phyloP scores from a whole-genome alignment of 2,329 filamentous ascomycete genomes.

The Colletotrichum orbiculare region DNA sequence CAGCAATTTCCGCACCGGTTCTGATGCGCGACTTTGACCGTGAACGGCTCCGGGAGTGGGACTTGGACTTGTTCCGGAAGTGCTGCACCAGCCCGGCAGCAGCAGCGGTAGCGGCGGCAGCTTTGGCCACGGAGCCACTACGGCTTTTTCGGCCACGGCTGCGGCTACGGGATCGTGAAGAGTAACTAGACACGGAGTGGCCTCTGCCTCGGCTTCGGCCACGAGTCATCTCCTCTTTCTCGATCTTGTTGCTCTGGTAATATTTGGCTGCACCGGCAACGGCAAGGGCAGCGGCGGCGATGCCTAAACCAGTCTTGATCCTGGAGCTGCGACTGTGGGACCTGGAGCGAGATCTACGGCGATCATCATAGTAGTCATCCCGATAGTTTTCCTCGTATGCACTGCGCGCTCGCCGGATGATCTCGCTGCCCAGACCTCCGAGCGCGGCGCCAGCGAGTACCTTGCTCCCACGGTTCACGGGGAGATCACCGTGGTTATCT shows the following conservation, averaged over 20 bases:
- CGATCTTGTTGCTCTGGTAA: conserved; percentile 68
- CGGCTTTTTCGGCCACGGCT: conserved; percentile 52
- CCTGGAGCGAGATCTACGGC: conserved; percentile 52
- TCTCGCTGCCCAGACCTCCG: conserved; percentile 71
- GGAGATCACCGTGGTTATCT: conserved; percentile 60
- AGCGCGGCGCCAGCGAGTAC: conserved; percentile 71
- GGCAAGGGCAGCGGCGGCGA: conserved; percentile 72
- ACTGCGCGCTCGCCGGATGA: conserved; percentile 68
- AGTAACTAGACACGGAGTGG: conserved; percentile 47
- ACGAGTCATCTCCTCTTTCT: conserved; percentile 68
- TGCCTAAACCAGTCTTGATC: conserved; percentile 70
- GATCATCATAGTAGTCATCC: conserved; percentile 48
- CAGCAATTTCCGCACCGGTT: conserved; percentile 70
- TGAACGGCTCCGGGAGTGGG: conserved; percentile 46
- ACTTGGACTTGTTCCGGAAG: conserved; percentile 57
- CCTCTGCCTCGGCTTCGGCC: conserved; percentile 65
- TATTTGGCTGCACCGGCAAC: conserved; percentile 75
- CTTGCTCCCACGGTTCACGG: conserved; percentile 66
- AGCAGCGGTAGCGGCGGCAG: conserved; percentile 67
- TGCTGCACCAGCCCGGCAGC: conserved; percentile 69
- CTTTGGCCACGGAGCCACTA: conserved; percentile 65
- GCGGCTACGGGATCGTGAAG: conserved; percentile 55
- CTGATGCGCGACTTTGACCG: conserved; percentile 60
- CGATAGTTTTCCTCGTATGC: conserved; percentile 58
- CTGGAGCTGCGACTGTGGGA: conserved; percentile 48